A percentile compares a stretch with the other conserved stretches of the same genome.
phyloP scores from a whole-genome alignment of 2,329 filamentous ascomycete genomes.

The Aspergillus sp. region DNA sequence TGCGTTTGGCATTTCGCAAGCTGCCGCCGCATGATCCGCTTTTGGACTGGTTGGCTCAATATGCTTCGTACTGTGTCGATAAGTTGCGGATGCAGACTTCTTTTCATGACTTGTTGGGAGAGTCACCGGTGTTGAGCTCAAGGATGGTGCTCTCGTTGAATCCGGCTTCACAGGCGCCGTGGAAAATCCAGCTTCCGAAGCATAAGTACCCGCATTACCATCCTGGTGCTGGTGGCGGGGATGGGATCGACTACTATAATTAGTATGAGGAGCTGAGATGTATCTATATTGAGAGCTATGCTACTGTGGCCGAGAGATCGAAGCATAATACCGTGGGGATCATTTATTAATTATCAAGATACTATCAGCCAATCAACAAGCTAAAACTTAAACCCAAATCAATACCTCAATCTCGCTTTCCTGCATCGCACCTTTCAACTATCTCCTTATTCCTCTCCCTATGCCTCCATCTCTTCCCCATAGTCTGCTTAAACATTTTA shows the following conservation, averaged over 20 bases:
- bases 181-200: no score
- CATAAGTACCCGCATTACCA: no score
- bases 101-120: constrained; percentile 6
- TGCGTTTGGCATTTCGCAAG: constrained; percentile 1
- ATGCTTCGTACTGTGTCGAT: constrained; percentile 2
- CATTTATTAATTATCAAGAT: no score
- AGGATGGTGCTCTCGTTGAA: constrained; percentile 5
- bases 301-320: no score
- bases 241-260: no score
- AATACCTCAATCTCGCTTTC: not conserved
- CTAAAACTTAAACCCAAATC: not conserved
- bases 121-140: constrained; percentile 2
- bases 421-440: constrained; percentile 1
- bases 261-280: no score
- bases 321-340: no score
- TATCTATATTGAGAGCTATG: no score
- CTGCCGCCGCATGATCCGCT: not conserved
- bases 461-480: constrained; percentile 5
- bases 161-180: not conserved
- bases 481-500: constrained; percentile 4
- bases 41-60: constrained; percentile 6
- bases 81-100: constrained; percentile 1
- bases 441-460: constrained; percentile 6
- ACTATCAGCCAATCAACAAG: no score
- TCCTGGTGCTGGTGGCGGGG: no score